Percentiles rank a stretch among this genome's conserved stretches.
Evolutionary conservation across 768 basidiomycete species (phyloP).

Genomic region (Leccinum longicurvipes): DNA sequence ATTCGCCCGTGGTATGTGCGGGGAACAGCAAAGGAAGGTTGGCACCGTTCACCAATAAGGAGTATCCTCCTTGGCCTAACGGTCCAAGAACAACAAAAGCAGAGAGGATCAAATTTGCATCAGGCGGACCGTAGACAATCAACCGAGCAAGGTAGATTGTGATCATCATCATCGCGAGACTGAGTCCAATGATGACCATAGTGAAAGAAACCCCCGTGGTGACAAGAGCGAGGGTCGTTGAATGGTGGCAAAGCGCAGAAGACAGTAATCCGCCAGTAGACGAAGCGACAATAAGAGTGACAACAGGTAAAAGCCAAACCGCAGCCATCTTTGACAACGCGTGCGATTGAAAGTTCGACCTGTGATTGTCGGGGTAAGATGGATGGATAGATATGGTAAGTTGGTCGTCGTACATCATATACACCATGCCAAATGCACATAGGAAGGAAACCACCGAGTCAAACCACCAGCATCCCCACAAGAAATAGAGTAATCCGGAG

Average conservation of each 20-base stretch:
- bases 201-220: slow-evolving; percentile 43
- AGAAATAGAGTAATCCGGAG: slow-evolving; percentile 34
- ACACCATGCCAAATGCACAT: slow-evolving; percentile 47
- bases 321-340: slow-evolving; percentile 38
- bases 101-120: slow-evolving; percentile 38
- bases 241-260: slow-evolving; percentile 34
- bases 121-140: slow-evolving; percentile 40
- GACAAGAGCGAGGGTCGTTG: slow-evolving; percentile 37
- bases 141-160: slow-evolving; percentile 45
- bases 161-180: slow-evolving; percentile 48
- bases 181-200: slow-evolving; percentile 45
- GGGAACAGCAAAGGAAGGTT: slow-evolving; percentile 36
- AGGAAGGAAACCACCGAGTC: slow-evolving; percentile 40
- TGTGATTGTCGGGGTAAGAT: slow-evolving; percentile 19
- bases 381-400: not conserved
- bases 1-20: slow-evolving; percentile 24
- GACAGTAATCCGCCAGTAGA: slow-evolving; percentile 48
- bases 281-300: slow-evolving; percentile 52
- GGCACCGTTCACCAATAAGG: slow-evolving; percentile 39
- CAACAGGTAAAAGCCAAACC: slow-evolving; percentile 50
- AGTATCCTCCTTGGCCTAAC: slow-evolving; percentile 51
- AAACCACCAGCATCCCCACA: slow-evolving; percentile 55
- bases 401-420: slow-evolving; percentile 38
- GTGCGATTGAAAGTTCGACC: slow-evolving; percentile 45
- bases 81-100: slow-evolving; percentile 52